phyloP scores from a whole-genome alignment of 805 yeast genomes.

The Monosporozyma unispora region DNA sequence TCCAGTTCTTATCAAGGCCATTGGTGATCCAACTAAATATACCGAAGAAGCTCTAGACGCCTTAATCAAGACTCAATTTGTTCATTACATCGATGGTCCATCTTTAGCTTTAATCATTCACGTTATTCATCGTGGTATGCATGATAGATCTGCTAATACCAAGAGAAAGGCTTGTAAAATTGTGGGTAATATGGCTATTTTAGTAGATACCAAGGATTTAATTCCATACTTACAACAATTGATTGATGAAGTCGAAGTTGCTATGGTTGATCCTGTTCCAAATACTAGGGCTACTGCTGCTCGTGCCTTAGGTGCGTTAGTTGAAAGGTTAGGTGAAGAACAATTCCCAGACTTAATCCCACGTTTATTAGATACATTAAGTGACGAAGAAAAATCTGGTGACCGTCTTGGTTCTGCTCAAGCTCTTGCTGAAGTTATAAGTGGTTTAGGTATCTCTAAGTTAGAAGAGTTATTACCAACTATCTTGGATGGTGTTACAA shows the following conservation, averaged over 20 bases:
- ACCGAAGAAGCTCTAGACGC: conserved; percentile 85
- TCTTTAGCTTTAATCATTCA: conserved; percentile 91
- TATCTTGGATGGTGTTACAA: conserved; percentile 62
- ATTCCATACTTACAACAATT: conserved; percentile 72
- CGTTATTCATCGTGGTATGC: conserved; percentile 92
- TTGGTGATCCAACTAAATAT: conserved; percentile 88
- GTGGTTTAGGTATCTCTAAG: conserved; percentile 81
- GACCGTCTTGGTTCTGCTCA: conserved; percentile 96
- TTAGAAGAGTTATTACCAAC: conserved; percentile 83
- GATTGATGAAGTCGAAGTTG: conserved; percentile 74
- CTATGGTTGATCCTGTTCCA: conserved; percentile 98
- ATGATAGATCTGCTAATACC: conserved; percentile 85
- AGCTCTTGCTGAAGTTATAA: conserved; percentile 86
- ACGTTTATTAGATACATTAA: conserved; percentile 61
- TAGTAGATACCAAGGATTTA: conserved; percentile 82
- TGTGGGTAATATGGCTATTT: conserved; percentile 96
- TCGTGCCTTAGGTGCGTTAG: conserved; percentile 91
- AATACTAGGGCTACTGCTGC: conserved; percentile 96
- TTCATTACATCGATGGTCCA: conserved; percentile 97
- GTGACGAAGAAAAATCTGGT: conserved; percentile 72
- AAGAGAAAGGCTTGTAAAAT: conserved; percentile 94
- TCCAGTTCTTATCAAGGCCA: conserved; percentile 79
- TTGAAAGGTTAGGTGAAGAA: conserved; percentile 93
- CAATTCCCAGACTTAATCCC: conserved; percentile 88
- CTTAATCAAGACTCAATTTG: conserved; percentile 82